Percentiles rank a stretch among this genome's conserved stretches.
Conservation (phyloP, 2,329 filamentous ascomycete species). For the Tolypocladium pustulatum region DNA sequence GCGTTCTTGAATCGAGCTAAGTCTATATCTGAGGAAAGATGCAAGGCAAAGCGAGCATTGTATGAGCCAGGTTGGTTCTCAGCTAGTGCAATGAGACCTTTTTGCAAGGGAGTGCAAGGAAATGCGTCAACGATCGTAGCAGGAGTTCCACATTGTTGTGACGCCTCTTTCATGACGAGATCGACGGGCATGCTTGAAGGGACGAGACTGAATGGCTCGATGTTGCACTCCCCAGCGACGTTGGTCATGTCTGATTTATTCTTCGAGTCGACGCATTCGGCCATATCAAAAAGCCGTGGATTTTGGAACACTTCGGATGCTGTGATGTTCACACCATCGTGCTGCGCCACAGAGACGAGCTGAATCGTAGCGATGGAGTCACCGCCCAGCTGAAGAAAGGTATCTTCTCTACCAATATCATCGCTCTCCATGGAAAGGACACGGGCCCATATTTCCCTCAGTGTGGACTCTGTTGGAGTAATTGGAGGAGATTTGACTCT, state of each 20-base stretch:
- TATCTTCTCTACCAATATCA: slow-evolving; percentile 6
- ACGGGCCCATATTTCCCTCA: slow-evolving; percentile 28
- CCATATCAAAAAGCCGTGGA: neutral
- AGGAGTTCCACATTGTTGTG: neutral
- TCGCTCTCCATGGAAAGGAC: slow-evolving; percentile 27
- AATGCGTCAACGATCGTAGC: slow-evolving; percentile 19
- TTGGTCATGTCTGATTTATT: neutral
- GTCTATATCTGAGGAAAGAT: slow-evolving; percentile 9
- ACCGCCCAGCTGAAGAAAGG: slow-evolving; percentile 15
- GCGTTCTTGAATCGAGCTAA: slow-evolving; percentile 14
- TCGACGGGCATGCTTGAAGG: neutral
- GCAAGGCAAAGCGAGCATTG: slow-evolving; percentile 16
- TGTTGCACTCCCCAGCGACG: neutral
- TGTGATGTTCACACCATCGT: slow-evolving; percentile 6
- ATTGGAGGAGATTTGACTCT: neutral
- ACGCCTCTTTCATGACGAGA: neutral
- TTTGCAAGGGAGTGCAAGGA: slow-evolving; percentile 27
- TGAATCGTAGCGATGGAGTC: slow-evolving; percentile 21
- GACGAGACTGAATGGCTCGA: neutral
- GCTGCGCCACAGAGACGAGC: slow-evolving; percentile 1
- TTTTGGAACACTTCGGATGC: slow-evolving; percentile 9
- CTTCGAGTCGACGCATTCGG: neutral
- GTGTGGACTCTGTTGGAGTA: neutral
- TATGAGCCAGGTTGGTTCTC: slow-evolving; percentile 21
- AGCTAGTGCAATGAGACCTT: slow-evolving; percentile 25